Percentiles rank a stretch among this genome's conserved stretches.
phyloP scores from a whole-genome alignment of 352 stramenopile genomes.

The Globisporangium abappressorium region DNA sequence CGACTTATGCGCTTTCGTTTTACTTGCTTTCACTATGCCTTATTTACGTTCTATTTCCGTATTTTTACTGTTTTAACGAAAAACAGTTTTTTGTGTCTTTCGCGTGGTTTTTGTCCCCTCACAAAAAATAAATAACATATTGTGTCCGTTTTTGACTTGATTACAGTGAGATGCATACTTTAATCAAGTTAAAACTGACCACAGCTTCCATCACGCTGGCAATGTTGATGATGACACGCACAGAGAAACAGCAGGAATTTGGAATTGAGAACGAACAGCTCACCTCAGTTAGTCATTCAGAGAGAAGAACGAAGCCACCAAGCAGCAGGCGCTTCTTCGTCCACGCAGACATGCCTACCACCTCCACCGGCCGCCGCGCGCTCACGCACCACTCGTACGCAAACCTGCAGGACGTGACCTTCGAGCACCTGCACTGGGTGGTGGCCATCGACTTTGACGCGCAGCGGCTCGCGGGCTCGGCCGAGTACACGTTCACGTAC shows the following conservation, averaged over 20 bases:
- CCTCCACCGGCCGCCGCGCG: neutral
- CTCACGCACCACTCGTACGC: constrained; percentile 68
- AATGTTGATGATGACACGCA: neutral
- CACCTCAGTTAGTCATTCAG: neutral
- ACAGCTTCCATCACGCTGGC: no score
- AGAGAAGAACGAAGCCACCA: neutral
- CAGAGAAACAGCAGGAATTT: neutral
- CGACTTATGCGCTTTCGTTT: no score
- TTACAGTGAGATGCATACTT: no score
- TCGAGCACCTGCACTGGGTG: constrained; percentile 86
- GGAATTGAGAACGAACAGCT: no score
- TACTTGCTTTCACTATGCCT: no score
- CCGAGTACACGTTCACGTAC: constrained; percentile 81
- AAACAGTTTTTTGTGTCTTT: no score
- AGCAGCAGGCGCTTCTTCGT: neutral
- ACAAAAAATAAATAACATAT: no score
- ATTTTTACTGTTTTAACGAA: no score
- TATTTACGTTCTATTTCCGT: no score
- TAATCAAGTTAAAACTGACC: no score
- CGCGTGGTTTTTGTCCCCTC: no score
- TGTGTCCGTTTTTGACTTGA: no score
- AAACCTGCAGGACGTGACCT: constrained; percentile 76
- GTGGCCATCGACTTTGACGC: constrained; percentile 80
- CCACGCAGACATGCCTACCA: neutral
- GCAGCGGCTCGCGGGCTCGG: constrained; percentile 63